A percentile compares a stretch with the other conserved stretches of the same genome.
phyloP scores from a whole-genome alignment of 108 stramenopile genomes.

The Conticribra weissflogii region DNA sequence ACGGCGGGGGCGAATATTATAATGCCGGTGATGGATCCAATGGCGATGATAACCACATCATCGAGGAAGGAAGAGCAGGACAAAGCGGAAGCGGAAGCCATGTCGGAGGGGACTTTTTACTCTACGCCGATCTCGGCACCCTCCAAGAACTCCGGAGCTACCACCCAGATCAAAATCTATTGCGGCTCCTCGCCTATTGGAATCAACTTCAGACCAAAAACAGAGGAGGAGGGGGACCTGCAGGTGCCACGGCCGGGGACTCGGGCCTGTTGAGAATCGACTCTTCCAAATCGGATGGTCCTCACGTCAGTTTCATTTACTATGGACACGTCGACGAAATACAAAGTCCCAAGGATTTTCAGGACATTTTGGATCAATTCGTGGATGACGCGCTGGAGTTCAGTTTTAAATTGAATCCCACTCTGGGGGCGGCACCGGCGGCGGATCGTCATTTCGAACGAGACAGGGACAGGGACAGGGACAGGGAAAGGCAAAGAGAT shows the following conservation, averaged over 20 bases:
- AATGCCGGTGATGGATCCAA: no score
- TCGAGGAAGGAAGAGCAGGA: not conserved
- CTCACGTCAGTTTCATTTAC: constrained; percentile 35
- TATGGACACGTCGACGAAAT: constrained; percentile 33
- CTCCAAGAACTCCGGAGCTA: not conserved
- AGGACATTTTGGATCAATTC: constrained; percentile 39
- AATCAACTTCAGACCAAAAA: constrained; percentile 26
- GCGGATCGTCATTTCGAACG: not conserved
- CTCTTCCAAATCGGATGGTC: constrained; percentile 31
- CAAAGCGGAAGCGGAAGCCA: no score
- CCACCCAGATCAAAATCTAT: constrained; percentile 10
- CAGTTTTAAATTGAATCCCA: constrained; percentile 20
- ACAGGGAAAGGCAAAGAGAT: no score
- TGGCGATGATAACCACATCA: no score
- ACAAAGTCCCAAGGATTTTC: constrained; percentile 16
- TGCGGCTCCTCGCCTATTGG: constrained; percentile 36
- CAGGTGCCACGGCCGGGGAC: no score
- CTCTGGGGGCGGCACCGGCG: no score
- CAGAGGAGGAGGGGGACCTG: constrained; percentile 1
- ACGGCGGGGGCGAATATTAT: no score
- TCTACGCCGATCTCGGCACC: constrained; percentile 28
- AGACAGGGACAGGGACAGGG: no score
- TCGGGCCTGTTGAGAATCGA: constrained; percentile 36
- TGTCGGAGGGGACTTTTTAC: constrained; percentile 36
- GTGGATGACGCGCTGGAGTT: constrained; percentile 42